Base-by-base conservation (phyloP, 2,329 filamentous ascomycete species). In the Colletotrichum siamense region DNA sequence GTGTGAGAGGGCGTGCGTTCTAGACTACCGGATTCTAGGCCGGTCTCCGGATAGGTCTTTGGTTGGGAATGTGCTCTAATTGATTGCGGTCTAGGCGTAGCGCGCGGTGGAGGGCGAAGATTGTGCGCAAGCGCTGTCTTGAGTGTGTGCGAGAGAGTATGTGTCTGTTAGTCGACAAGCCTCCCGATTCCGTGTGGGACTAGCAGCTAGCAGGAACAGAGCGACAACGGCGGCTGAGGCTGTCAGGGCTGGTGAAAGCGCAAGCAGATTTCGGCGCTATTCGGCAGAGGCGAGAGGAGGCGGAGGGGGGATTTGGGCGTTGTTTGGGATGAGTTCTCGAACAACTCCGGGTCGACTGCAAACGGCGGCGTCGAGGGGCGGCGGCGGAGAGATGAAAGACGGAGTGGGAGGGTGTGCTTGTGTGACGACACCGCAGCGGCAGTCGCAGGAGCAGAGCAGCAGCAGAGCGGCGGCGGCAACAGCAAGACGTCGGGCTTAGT, bases 1-100 rank as follows among this genome's bases (percentile, higher is more conserved):
- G 39, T 44, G 64, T 18, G 36, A 8, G 68, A 32, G 44, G 28
- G 65, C 59, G 70, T 74, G 65, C 44, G 73, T 59, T 73, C 44
- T 73, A 49, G 64, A 76, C 64, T 69, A 61, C 64, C 59, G 59
- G 36, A 55, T 28, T 69, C 59, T 69, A 39, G 70, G 10, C 70
- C 74, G 32, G 70, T 69, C 65, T 73, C 73, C 70, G 65, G 69
- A 65, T 64, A 59, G 64, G 36, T 59, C 26, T 15, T 49, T 36
- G 16, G 59, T 24, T 32, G 69, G 59, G 70, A 76, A 76, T 76
- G 74, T 49, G 59, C 39, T 73, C 59, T 74, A 55, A 76, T 74
- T 74, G 59, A 69, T 59, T 49, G 59, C 64, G 59, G 74, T 62
- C 74, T 73, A 69, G 74, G 74, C 65, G 49, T 36, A 52, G 34